A percentile compares a stretch with the other conserved stretches of the same genome.
These are phyloP conservation scores for Zalaria sp. DNA, from an alignment of 2,329 filamentous ascomycete genomes.

Conservation along the genomic window DNA sequence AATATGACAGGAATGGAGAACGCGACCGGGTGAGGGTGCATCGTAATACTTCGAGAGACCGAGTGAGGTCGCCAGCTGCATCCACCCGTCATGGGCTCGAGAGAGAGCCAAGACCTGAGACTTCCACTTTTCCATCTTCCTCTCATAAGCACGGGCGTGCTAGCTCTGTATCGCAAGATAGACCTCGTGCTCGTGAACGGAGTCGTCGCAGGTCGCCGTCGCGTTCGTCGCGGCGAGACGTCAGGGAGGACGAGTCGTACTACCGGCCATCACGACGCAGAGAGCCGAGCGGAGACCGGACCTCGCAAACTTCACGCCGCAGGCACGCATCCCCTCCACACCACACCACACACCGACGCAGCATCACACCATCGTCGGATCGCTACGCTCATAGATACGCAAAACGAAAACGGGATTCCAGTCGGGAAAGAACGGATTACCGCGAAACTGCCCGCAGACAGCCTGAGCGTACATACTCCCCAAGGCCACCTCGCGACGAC, in stretches of 20 bases:
- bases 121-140: not conserved
- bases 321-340: constrained; percentile 22
- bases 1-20: not conserved
- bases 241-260: constrained; percentile 13
- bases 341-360: constrained; percentile 20
- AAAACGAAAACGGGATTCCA: constrained; percentile 21
- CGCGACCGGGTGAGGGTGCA: not conserved
- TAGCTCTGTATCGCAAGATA: not conserved
- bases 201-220: not conserved
- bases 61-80: not conserved
- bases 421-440: constrained; percentile 19
- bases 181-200: not conserved
- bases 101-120: not conserved
- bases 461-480: constrained; percentile 11
- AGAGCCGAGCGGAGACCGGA: constrained; percentile 21
- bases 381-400: constrained; percentile 18
- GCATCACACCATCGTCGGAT: constrained; percentile 15
- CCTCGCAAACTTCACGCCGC: constrained; percentile 12
- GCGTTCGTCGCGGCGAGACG: constrained; percentile 15
- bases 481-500: constrained; percentile 17
- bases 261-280: constrained; percentile 20
- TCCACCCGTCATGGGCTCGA: not conserved
- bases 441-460: constrained; percentile 5
- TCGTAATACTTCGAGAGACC: constrained; percentile 15
- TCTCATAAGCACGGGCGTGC: not conserved